phyloP scores from a whole-genome alignment of 495 filamentous ascomycete species.

The Cairneyella variabilis region DNA sequence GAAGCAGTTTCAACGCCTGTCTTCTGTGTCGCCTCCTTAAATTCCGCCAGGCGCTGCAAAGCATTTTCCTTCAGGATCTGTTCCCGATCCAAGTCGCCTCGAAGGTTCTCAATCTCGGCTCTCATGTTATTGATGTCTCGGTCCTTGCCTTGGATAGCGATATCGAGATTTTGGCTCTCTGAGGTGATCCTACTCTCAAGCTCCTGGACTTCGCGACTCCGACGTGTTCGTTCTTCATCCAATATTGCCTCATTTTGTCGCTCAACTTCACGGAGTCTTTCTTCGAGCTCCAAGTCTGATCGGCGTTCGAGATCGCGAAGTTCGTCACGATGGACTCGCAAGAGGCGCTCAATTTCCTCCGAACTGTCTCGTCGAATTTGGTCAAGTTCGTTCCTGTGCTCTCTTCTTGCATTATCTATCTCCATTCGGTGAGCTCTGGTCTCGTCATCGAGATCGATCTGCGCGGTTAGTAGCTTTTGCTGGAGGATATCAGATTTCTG shows the following conservation, averaged over 20 bases:
- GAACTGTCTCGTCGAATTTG: conserved; percentile 20
- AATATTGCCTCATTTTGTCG: conserved; percentile 17
- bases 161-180: conserved; percentile 59
- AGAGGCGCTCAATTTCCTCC: conserved; percentile 23
- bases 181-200: conserved; percentile 55
- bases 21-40: conserved; percentile 50
- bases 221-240: conserved; percentile 57
- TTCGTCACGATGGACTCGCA: conserved; percentile 23
- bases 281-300: conserved; percentile 16
- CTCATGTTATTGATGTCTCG: conserved; percentile 53
- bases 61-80: conserved; percentile 49
- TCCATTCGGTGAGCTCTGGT: conserved; percentile 45
- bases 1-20: conserved; percentile 61
- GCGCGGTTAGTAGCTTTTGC: conserved; percentile 34
- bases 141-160: conserved; percentile 59
- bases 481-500: conserved; percentile 41
- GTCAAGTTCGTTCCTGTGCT: conserved; percentile 21
- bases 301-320: conserved; percentile 20
- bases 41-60: conserved; percentile 56
- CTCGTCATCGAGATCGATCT: conserved; percentile 48
- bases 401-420: conserved; percentile 34
- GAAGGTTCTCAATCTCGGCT: conserved; percentile 48
- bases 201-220: conserved; percentile 61
- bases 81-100: conserved; percentile 61
- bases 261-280: conserved; percentile 22